Evolutionary conservation across 306 rosid genomes (phyloP).

Genomic region (Oemleria cerasiformis): DNA sequence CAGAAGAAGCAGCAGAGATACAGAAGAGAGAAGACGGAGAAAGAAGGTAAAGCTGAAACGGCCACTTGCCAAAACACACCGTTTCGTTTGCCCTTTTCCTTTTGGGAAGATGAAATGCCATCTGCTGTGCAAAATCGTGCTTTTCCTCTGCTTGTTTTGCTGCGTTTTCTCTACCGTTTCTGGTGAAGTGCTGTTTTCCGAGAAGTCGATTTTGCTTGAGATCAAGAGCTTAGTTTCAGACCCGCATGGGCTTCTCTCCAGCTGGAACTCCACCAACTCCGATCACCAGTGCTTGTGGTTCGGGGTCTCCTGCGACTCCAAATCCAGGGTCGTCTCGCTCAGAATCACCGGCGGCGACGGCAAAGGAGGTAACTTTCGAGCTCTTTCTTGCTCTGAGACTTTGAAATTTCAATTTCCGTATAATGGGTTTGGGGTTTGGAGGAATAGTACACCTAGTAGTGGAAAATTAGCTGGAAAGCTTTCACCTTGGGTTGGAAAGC

Average conservation of each 20-base stretch:
- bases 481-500: slow-evolving; percentile 33
- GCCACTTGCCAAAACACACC: neutral
- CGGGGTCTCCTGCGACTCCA: slow-evolving; percentile 33
- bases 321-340: slow-evolving; percentile 26
- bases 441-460: slow-evolving; percentile 7
- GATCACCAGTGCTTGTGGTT: slow-evolving; percentile 34
- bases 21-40: neutral
- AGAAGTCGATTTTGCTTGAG: slow-evolving; percentile 30
- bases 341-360: slow-evolving; percentile 9
- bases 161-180: slow-evolving; percentile 6
- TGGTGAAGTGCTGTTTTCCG: slow-evolving; percentile 9
- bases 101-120: slow-evolving; percentile 33
- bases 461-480: slow-evolving; percentile 25
- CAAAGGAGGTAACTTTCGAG: slow-evolving; percentile 24
- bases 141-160: slow-evolving; percentile 1
- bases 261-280: slow-evolving; percentile 15
- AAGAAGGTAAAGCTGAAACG: neutral
- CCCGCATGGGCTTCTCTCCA: slow-evolving; percentile 27
- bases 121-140: neutral
- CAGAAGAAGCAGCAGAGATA: neutral
- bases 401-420: slow-evolving; percentile 14
- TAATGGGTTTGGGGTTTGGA: slow-evolving; percentile 17
- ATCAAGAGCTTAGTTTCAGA: slow-evolving; percentile 30
- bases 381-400: slow-evolving; percentile 27
- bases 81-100: neutral